Evolutionary conservation across 1,284 basidiomycete genomes (phyloP).

Genomic region (Lentinula novae-zelandiae): DNA sequence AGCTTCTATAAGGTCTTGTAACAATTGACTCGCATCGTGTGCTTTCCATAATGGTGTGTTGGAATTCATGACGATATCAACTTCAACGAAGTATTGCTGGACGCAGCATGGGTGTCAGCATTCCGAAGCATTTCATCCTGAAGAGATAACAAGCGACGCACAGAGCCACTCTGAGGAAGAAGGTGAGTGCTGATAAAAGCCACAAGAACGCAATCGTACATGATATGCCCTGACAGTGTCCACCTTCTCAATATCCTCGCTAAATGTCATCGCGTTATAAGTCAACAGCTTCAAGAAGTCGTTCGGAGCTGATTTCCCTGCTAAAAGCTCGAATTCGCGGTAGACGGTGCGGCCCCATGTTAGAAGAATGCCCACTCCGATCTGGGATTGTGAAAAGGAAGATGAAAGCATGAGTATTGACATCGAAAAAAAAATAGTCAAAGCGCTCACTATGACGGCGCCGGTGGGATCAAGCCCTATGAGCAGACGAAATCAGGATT

Average conservation of each 20-base stretch:
- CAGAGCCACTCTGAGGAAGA: constrained; percentile 52
- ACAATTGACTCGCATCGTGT: constrained; percentile 87
- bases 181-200: constrained; percentile 1
- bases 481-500: background rate
- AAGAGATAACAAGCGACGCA: background rate
- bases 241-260: constrained; percentile 79
- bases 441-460: constrained; percentile 61
- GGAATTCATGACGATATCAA: constrained; percentile 92
- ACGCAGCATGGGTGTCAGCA: background rate
- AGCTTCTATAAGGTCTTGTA: constrained; percentile 93
- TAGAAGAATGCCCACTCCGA: constrained; percentile 75
- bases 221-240: constrained; percentile 91
- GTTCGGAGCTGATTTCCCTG: constrained; percentile 87
- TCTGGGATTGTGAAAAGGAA: constrained; percentile 35
- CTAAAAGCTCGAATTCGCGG: constrained; percentile 82
- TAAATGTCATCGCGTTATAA: constrained; percentile 92
- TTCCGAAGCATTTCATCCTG: no score
- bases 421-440: background rate
- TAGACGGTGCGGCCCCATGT: constrained; percentile 80
- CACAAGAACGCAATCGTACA: constrained; percentile 35
- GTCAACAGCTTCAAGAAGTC: constrained; percentile 90
- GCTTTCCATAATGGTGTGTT: constrained; percentile 89
- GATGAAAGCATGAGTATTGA: background rate
- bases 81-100: constrained; percentile 78
- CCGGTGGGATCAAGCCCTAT: constrained; percentile 79